Conservation (phyloP, 140 eudicot genomes). For the Erigeron philadelphicus region DNA sequence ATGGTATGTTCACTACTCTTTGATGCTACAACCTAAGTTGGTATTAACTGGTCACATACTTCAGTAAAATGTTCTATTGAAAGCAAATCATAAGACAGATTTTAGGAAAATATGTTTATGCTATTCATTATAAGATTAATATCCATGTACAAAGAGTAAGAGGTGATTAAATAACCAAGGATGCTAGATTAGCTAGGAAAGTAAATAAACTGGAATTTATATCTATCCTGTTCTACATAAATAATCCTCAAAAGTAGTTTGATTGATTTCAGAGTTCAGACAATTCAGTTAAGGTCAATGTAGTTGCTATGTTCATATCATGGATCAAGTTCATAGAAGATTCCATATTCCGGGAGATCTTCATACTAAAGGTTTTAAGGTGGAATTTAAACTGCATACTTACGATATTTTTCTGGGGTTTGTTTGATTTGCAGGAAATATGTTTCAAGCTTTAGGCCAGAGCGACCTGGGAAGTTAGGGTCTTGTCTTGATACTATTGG, state of each 20-base stretch:
- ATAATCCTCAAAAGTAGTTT: no score
- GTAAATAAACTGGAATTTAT: no score
- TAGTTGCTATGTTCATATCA: not conserved
- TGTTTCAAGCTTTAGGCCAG: slow-evolving; percentile 71
- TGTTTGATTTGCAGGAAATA: slow-evolving; percentile 55
- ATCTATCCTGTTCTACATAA: no score
- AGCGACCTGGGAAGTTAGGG: slow-evolving; percentile 62
- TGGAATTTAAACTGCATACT: not conserved
- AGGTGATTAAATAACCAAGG: no score
- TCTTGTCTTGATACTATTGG: slow-evolving; percentile 53
- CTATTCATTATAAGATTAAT: no score
- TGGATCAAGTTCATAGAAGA: slow-evolving; percentile 5
- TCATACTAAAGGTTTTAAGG: not conserved
- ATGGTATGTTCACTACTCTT: slow-evolving; percentile 38
- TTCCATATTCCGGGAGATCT: not conserved
- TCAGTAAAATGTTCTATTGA: slow-evolving; percentile 5
- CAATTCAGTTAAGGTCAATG: not conserved
- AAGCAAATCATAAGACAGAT: not conserved
- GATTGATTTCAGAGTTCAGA: not conserved
- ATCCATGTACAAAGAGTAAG: no score
- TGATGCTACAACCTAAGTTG: not conserved
- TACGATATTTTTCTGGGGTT: not conserved
- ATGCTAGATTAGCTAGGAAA: no score
- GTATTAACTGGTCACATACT: not conserved
- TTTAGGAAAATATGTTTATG: no score